A percentile compares a stretch with the other conserved stretches of the same genome.
Conservation (phyloP, 306 rosid species). For the Rubus parviflorus region DNA sequence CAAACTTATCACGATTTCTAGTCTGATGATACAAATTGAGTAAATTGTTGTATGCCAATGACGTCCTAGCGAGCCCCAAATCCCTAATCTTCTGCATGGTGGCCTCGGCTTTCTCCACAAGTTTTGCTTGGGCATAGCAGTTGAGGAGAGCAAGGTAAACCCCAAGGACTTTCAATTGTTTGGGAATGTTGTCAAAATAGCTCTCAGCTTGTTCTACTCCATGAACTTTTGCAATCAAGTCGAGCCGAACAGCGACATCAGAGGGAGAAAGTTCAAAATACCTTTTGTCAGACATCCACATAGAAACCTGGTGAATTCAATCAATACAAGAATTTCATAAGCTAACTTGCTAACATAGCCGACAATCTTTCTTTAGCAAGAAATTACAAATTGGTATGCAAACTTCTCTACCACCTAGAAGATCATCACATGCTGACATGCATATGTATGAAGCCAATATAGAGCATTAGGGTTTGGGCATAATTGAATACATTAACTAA, state of each 20-base stretch:
- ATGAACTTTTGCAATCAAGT: slow-evolving; percentile 34
- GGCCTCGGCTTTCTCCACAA: slow-evolving; percentile 32
- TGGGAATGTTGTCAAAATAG: slow-evolving; percentile 29
- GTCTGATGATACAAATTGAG: slow-evolving; percentile 23
- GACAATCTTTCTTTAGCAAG: background rate
- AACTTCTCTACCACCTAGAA: background rate
- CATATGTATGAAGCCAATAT: background rate
- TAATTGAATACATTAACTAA: no score
- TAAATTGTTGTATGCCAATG: slow-evolving; percentile 18
- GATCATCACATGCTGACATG: background rate
- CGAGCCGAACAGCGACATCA: slow-evolving; percentile 21
- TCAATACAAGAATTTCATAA: background rate
- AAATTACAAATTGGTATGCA: background rate
- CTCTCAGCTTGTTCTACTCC: slow-evolving; percentile 33
- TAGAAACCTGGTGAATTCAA: slow-evolving; percentile 14
- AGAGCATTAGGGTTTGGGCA: no score
- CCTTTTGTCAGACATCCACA: slow-evolving; percentile 32
- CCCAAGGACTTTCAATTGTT: slow-evolving; percentile 6
- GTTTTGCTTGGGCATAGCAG: slow-evolving; percentile 22
- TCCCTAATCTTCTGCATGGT: slow-evolving; percentile 31
- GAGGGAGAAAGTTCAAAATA: background rate
- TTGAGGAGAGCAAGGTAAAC: slow-evolving; percentile 28
- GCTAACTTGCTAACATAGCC: background rate
- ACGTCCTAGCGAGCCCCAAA: slow-evolving; percentile 10
- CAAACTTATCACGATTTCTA: slow-evolving; percentile 26